Evolutionary conservation across 1,284 basidiomycete species (phyloP), one percentile per base, ranked within the genome.

Genomic region (Ustilago bromivora): DNA sequence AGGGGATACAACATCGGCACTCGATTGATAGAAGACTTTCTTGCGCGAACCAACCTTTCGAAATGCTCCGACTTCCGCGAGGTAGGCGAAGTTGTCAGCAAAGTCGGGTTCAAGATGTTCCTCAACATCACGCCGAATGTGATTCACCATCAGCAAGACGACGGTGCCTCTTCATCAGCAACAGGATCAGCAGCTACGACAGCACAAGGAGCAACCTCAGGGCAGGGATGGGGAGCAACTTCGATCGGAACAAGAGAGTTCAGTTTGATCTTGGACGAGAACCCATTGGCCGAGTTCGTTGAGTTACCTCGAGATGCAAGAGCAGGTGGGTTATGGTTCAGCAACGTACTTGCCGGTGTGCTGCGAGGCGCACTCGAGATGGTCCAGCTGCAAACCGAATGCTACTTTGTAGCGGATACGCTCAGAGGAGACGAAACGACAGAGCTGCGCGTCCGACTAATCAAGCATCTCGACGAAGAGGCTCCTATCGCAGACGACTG

Each of bases 1-100:
- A 98, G 98, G 96, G 97, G 97, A 4, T 98, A 98, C 88, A 98
- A 96, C 87, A 99, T 99, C 77, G 97, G 97, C 38, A 96, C 92
- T 34, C 89, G 97, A 49, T 88, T 99, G 62, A 96, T 99, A 75
- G 97, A 99, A 86, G 97, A 99, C 87, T 98, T 99, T 81, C 89
- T 99, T 56, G 96, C 97, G 7, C 91, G 94, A 78, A 95, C 94
- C 12, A 80, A 81, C 46, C 64, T 85, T 0, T 75, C 78, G 65
- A 91, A 90, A 19, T 99, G 97, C 87, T 88, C 91, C 23, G 94
- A 97, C 85, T 98, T 99, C 84, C 90, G 91, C 71, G 96, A 98
- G 86, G 94, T 94, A 0, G 97, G 78, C 6, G 83, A 86, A 53
- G 81, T 84, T n/a, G 66, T 86, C 11, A 78, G 79, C 80, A 86